phyloP scores from a whole-genome alignment of 1,284 basidiomycete genomes.

The Ceratobasidium theobromae region DNA sequence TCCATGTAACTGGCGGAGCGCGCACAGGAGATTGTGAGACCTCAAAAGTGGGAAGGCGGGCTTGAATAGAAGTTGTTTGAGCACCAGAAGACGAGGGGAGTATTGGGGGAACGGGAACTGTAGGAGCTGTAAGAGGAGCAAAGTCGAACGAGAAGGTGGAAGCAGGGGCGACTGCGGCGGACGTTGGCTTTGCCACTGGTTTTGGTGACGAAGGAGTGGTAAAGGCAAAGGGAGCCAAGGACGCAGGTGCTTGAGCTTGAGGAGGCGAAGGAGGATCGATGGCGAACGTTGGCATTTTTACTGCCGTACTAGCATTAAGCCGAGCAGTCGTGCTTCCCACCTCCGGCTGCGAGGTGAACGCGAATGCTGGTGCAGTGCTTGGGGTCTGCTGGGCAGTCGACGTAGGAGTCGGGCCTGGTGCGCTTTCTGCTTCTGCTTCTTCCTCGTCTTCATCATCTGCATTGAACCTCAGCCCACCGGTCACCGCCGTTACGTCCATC shows the following conservation, averaged over 20 bases:
- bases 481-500: conserved; percentile 24
- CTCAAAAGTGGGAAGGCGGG: conserved; percentile 10
- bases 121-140: no score
- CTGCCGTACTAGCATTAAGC: neutral
- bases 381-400: neutral
- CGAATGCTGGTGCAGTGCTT: neutral
- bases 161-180: neutral
- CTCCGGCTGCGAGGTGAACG: neutral
- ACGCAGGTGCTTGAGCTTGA: neutral
- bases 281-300: conserved; percentile 8
- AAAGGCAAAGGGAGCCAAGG: conserved; percentile 8
- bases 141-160: neutral
- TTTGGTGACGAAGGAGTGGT: neutral
- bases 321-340: neutral
- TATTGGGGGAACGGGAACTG: neutral
- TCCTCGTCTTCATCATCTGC: conserved; percentile 8
- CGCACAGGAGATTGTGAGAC: conserved; percentile 5
- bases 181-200: neutral
- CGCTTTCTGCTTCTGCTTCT: neutral
- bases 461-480: conserved; percentile 15
- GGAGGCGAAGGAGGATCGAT: conserved; percentile 9
- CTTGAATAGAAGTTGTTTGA: neutral
- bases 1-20: conserved; percentile 5
- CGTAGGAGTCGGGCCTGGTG: neutral
- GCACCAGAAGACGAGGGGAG: neutral